These are phyloP conservation scores for Penicillium fuscoglaucum DNA, from an alignment of 2,329 filamentous ascomycete species.

Conservation along the genomic window DNA sequence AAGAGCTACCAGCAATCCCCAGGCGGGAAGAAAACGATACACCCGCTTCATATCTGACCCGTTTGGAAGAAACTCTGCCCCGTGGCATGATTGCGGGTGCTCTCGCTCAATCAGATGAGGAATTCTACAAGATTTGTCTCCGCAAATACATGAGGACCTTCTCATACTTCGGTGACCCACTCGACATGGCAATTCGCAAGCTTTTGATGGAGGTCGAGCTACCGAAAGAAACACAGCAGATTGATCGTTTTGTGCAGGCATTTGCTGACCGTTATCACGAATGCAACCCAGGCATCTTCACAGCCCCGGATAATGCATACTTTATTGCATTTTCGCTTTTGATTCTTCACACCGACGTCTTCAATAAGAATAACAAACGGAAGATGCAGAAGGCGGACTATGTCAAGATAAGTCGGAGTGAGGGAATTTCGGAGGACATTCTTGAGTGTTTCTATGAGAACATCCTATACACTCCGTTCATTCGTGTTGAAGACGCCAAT, in stretches of 20 bases:
- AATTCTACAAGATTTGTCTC: slow-evolving; percentile 78
- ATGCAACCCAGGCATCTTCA: slow-evolving; percentile 95
- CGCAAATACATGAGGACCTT: slow-evolving; percentile 95
- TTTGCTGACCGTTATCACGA: slow-evolving; percentile 98
- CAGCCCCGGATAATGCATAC: slow-evolving; percentile 84
- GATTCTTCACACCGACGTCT: slow-evolving; percentile 96
- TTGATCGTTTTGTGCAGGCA: slow-evolving; percentile 88
- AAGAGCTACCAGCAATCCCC: slow-evolving; percentile 67
- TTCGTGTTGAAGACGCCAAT: slow-evolving; percentile 91
- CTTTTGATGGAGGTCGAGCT: slow-evolving; percentile 94
- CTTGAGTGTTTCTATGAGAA: slow-evolving; percentile 98
- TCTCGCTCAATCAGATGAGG: slow-evolving; percentile 80
- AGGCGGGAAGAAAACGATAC: slow-evolving; percentile 84
- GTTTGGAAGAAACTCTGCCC: slow-evolving; percentile 76
- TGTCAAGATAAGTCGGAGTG: slow-evolving; percentile 87
- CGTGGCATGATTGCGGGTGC: slow-evolving; percentile 81
- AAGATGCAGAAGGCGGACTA: slow-evolving; percentile 98
- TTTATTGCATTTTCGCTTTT: slow-evolving; percentile 96
- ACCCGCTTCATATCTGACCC: slow-evolving; percentile 81
- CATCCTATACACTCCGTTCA: slow-evolving; percentile 96
- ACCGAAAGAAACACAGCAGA: slow-evolving; percentile 96
- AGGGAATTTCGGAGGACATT: slow-evolving; percentile 91
- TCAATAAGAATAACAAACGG: slow-evolving; percentile 99
- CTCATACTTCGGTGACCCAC: slow-evolving; percentile 91
- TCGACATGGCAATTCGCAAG: slow-evolving; percentile 97